Base-by-base conservation (phyloP, 177 flowering plant species). In the Tripterygium wilfordii region DNA sequence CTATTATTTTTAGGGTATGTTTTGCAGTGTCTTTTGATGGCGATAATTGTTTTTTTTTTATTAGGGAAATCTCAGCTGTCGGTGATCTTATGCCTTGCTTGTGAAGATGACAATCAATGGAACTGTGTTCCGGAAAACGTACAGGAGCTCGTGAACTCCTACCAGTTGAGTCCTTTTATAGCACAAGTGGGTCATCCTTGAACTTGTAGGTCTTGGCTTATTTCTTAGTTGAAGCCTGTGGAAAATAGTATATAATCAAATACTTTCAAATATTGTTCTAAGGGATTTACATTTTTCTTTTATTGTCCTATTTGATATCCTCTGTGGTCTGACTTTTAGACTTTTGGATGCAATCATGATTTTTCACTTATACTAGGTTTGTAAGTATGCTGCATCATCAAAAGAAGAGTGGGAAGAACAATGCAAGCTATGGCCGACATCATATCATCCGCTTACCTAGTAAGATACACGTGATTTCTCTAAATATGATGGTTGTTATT, bases 351-450 rank as follows among this genome's bases (percentile, higher is more conserved):
- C n/a, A n/a, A n/a, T n/a, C n/a, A n/a, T 25, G 10, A 3, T 1
- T 5, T 42, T 42, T 29, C n/a, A 44, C 32, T 44, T 40, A 36
- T 42, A 49, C 20, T 64, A 90, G 98, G 94, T 92, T 17, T 74
- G 83, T 54, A 75, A 67, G 65, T 75, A 74, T 82, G 89, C 89
- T 58, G 96, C 99, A 49, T 53, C 56, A 48, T 62, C 97, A 46
- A 89, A 82, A 67, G 88, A 84, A 70, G 91, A 89, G 65, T 89
- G 98, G 97, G 85, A 72, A 50, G 96, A 84, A 51, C 98, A 92
- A 60, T 86, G 91, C 78, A 86, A 82, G 59, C 64, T 86, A 13
- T 92, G 98, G 98, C 98, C 96, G 33, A 92, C 98, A 43, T 89
- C 98, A 16, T 89, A 63, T 63, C 98, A 92, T 68, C 96, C 97